These are phyloP conservation scores for Emiliania huxleyi DNA, from an alignment of 78 protist genomes.

Conservation along the genomic window DNA sequence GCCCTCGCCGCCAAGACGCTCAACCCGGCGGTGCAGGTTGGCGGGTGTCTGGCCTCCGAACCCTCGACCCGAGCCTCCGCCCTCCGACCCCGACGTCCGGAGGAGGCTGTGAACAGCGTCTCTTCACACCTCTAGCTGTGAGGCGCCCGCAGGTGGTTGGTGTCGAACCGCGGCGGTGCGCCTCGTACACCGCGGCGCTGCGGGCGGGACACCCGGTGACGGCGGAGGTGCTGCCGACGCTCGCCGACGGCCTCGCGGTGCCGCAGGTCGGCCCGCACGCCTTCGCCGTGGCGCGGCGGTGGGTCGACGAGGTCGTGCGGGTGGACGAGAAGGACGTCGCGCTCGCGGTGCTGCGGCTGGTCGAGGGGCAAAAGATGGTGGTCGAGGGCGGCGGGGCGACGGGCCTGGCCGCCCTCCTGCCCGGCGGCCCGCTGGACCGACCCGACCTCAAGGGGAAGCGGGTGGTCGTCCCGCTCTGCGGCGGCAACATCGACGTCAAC, in stretches of 20 bases:
- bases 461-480: constrained; percentile 66
- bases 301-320: constrained; percentile 44
- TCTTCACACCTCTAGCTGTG: no score
- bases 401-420: constrained; percentile 59
- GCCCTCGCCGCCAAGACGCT: no score
- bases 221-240: no score
- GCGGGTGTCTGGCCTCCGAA: no score
- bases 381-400: constrained; percentile 68
- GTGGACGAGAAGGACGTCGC: constrained; percentile 60
- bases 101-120: no score
- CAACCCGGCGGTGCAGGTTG: no score
- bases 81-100: no score
- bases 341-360: constrained; percentile 57
- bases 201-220: no score
- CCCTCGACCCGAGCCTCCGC: no score
- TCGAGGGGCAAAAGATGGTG: constrained; percentile 58
- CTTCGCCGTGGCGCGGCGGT: constrained; percentile 18
- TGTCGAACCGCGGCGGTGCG: no score
- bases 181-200: no score
- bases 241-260: constrained; percentile 80
- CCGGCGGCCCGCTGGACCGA: constrained; percentile 26
- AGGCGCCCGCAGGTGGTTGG: no score
- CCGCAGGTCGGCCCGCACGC: constrained; percentile 53
- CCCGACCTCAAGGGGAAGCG: constrained; percentile 34
- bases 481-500: constrained; percentile 68